Evolutionary conservation across 2,329 filamentous ascomycete species (phyloP), one percentile per base, ranked within the genome.

Genomic region (Tolypocladium cylindrosporum): DNA sequence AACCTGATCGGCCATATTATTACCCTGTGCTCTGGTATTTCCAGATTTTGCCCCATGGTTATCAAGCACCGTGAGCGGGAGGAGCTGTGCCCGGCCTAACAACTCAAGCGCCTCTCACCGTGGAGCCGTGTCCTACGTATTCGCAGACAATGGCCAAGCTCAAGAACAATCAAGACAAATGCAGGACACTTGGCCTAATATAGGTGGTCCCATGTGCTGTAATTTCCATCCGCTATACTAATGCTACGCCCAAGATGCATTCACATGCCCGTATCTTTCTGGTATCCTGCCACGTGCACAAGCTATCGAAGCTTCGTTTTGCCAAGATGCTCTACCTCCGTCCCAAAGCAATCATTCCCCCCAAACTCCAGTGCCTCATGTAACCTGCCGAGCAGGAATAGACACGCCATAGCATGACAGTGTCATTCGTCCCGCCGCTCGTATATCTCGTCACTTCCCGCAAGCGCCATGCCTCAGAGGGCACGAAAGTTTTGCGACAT

Each of bases 401-500:
- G 31, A 4, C 48, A 14, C 19, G 31, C 11, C 31, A 10, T 37
- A 19, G 34, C 10, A 19, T 37, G 31, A 10, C 4, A 8, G 19
- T 21, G 19, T 10, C 48, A 7, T 34, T 21, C 48, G 5, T 52
- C 19, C 31, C 48, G 48, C 16, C 16, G 16, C 27, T 34, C 31
- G 48, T 19, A 16, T 16, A 31, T 13, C 31, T 10, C 19, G 31
- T 52, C 31, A 14, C 13, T 5, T 9, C 8, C 41, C 7, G 41
- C 41, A 40, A 19, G 14, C 41, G 19, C 16, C 6, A 24, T 31
- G 43, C 21, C 59, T 68, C 66, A 83, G 59, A 83, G 66, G 36
- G 79, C 73, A 58, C 88, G 79, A 66, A 89, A 90, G 67, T 86
- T 90, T 72, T 91, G 88, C 61, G 84, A 89, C 68, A 85, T 79